These are phyloP conservation scores for Globisporangium paddicum DNA, from an alignment of 352 stramenopile species.

Conservation along the genomic window DNA sequence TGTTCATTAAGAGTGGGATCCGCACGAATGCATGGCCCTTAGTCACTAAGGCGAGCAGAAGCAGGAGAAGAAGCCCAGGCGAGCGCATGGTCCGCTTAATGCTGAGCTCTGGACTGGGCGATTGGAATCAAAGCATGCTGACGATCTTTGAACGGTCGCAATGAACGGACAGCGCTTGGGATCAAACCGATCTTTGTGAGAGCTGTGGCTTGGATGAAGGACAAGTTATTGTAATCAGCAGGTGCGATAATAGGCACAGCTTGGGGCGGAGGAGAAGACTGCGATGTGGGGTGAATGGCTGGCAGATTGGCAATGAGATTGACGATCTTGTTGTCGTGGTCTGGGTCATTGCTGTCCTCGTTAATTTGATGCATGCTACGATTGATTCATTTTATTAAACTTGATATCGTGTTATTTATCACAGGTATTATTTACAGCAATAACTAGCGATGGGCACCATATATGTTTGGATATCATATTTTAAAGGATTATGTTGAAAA, in stretches of 20 bases:
- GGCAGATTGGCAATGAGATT: neutral
- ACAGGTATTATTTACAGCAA: no score
- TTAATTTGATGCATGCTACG: neutral
- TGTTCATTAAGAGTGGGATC: constrained; percentile 8
- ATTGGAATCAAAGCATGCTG: neutral
- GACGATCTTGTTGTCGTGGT: neutral
- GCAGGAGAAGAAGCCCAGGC: neutral
- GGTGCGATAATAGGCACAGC: no score
- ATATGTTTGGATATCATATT: neutral
- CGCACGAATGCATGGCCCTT: constrained; percentile 2
- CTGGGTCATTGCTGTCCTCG: neutral
- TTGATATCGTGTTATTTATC: no score
- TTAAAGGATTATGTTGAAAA: neutral
- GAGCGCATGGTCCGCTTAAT: neutral
- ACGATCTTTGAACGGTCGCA: neutral
- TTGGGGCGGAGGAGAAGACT: no score
- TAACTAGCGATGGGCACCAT: no score
- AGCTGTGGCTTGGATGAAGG: no score
- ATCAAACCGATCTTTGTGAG: no score
- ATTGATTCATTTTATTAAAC: no score
- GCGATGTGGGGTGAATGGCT: no score
- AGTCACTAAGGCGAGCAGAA: neutral
- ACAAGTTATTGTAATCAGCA: no score
- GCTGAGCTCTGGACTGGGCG: neutral
- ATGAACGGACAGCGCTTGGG: neutral